These are phyloP conservation scores for Talaromyces sp. DNA, from an alignment of 2,329 filamentous ascomycete genomes.

Conservation along the genomic window DNA sequence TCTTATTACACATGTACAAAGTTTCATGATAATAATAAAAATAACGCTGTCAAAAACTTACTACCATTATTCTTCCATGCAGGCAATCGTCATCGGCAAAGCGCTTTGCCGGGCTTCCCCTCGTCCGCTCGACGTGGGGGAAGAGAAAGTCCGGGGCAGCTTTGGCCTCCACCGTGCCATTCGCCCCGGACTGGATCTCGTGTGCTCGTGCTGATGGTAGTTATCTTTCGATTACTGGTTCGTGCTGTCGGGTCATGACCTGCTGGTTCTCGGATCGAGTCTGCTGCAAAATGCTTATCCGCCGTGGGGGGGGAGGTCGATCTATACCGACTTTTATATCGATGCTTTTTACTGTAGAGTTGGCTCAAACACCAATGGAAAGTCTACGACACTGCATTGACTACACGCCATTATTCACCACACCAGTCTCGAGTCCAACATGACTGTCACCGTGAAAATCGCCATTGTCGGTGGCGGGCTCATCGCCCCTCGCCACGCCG, in stretches of 20 bases:
- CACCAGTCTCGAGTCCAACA: neutral
- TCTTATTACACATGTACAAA: too few relatives aligned
- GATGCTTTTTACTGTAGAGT: neutral
- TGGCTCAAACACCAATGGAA: neutral
- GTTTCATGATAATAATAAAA: too few relatives aligned
- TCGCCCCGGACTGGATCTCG: neutral
- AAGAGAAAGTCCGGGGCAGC: neutral
- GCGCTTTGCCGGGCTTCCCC: neutral
- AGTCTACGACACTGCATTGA: neutral
- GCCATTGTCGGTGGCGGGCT: slow-evolving; percentile 43
- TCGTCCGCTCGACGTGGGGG: neutral
- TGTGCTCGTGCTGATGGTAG: neutral
- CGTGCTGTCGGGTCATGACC: neutral
- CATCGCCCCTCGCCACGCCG: slow-evolving; percentile 48
- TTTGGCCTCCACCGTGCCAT: neutral
- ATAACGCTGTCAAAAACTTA: too few relatives aligned
- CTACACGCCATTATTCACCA: too few relatives aligned
- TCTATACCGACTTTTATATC: neutral
- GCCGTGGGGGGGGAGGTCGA: neutral
- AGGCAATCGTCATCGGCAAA: neutral
- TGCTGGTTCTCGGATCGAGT: neutral
- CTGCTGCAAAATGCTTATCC: neutral
- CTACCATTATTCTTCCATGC: too few relatives aligned
- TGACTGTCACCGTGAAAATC: neutral
- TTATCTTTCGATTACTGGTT: neutral